phyloP scores from a whole-genome alignment of 169 alveolate species.

The Eimeria necatrix region DNA sequence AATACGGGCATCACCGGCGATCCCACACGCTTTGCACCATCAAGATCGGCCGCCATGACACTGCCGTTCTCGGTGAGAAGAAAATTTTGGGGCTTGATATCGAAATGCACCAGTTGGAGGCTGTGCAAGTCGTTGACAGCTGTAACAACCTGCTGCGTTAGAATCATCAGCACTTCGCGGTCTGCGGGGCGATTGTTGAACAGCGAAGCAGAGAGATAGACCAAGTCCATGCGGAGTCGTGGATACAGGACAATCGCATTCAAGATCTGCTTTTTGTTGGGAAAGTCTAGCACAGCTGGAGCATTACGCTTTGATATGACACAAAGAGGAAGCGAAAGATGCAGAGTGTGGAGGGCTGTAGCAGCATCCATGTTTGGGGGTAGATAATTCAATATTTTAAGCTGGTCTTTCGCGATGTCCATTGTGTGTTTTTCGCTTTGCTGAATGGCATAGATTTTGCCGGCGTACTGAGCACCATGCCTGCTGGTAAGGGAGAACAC shows the following conservation, averaged over 20 bases:
- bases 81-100: constrained; percentile 47
- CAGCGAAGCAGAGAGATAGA: neutral
- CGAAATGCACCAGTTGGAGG: constrained; percentile 39
- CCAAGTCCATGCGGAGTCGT: constrained; percentile 1
- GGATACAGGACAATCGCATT: constrained; percentile 27
- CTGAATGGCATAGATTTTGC: constrained; percentile 4
- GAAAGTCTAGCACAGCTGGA: neutral
- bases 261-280: neutral
- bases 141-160: constrained; percentile 66
- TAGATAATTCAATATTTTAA: neutral
- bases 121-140: constrained; percentile 20
- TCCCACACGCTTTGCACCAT: neutral
- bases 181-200: neutral
- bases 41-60: neutral
- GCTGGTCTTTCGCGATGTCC: neutral
- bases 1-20: constrained; percentile 8
- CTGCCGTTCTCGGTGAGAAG: constrained; percentile 37
- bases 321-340: constrained; percentile 13
- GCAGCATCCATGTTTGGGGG: constrained; percentile 9
- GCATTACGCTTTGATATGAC: neutral
- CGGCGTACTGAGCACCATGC: constrained; percentile 10
- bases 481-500: neutral
- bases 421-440: neutral
- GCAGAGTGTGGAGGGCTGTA: constrained; percentile 18
- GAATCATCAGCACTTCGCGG: neutral